phyloP scores from a whole-genome alignment of 805 yeast genomes.

The Wickerhamiella cacticola region DNA sequence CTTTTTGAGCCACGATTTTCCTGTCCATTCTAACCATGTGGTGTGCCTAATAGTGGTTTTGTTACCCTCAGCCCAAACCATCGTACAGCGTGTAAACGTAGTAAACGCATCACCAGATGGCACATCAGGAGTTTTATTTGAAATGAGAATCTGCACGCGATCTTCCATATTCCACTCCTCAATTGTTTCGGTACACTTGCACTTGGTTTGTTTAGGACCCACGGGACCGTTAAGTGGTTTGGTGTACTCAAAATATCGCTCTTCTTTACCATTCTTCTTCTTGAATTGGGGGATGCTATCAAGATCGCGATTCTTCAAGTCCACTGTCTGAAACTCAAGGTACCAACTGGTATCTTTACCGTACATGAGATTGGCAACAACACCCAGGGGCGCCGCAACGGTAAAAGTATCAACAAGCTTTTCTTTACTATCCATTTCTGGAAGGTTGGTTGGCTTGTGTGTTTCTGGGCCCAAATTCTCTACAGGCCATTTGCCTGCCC shows the following conservation, averaged over 20 bases:
- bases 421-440: constrained; percentile 39
- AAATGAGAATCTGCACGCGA: constrained; percentile 47
- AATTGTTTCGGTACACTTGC: constrained; percentile 54
- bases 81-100: constrained; percentile 57
- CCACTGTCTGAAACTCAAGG: constrained; percentile 30
- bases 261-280: constrained; percentile 27
- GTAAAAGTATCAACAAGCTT: constrained; percentile 40
- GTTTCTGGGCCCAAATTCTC: constrained; percentile 50
- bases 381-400: constrained; percentile 64
- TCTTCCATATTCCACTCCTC: constrained; percentile 42
- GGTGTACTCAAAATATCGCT: constrained; percentile 45
- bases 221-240: constrained; percentile 69
- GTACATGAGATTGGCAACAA: constrained; percentile 55
- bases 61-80: constrained; percentile 63
- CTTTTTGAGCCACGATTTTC: constrained; percentile 81
- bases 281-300: constrained; percentile 21
- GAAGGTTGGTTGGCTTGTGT: constrained; percentile 47
- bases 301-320: constrained; percentile 27
- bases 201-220: constrained; percentile 87
- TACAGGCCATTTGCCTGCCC: constrained; percentile 21
- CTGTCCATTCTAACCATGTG: constrained; percentile 69
- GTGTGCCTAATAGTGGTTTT: constrained; percentile 57
- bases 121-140: constrained; percentile 79
- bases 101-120: constrained; percentile 81
- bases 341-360: constrained; percentile 45